A percentile compares a stretch with the other conserved stretches of the same genome.
These are phyloP conservation scores for Pseudocercospora fijiensis DNA, from an alignment of 2,329 filamentous ascomycete genomes.

Conservation along the genomic window DNA sequence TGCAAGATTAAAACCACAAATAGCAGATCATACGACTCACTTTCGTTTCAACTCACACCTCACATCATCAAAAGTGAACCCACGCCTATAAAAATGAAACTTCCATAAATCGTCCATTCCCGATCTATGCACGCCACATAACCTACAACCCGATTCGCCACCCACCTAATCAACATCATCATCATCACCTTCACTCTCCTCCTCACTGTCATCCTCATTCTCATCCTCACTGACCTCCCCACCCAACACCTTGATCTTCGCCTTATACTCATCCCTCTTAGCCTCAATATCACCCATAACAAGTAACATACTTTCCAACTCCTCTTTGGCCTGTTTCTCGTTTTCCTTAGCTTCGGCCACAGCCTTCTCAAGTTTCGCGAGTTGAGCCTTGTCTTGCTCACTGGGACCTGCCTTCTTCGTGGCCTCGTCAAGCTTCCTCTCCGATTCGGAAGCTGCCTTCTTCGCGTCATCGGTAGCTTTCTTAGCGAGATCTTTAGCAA, in stretches of 20 bases:
- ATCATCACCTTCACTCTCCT: constrained; percentile 26
- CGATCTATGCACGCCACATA: no score
- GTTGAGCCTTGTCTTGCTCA: constrained; percentile 5
- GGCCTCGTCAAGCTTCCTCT: not conserved
- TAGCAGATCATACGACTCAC: no score
- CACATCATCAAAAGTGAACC: no score
- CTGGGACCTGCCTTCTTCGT: not conserved
- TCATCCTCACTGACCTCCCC: constrained; percentile 37
- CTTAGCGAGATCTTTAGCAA: not conserved
- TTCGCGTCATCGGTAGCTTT: constrained; percentile 11
- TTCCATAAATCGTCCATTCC: no score
- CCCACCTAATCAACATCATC: constrained; percentile 22
- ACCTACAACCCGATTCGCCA: not conserved
- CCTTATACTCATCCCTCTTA: constrained; percentile 39
- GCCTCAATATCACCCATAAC: constrained; percentile 51
- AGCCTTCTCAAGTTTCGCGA: constrained; percentile 21
- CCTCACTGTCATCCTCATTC: constrained; percentile 33
- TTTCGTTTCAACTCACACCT: no score
- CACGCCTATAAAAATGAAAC: no score
- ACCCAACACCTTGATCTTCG: constrained; percentile 33
- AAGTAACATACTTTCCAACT: constrained; percentile 41
- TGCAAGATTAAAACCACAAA: no score
- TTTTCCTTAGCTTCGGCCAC: constrained; percentile 18
- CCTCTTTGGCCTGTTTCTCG: constrained; percentile 26
- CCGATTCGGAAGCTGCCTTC: not conserved